A percentile compares a stretch with the other conserved stretches of the same genome.
phyloP scores from a whole-genome alignment of 1,139 yeast species.

The Taiozyma sp. region DNA sequence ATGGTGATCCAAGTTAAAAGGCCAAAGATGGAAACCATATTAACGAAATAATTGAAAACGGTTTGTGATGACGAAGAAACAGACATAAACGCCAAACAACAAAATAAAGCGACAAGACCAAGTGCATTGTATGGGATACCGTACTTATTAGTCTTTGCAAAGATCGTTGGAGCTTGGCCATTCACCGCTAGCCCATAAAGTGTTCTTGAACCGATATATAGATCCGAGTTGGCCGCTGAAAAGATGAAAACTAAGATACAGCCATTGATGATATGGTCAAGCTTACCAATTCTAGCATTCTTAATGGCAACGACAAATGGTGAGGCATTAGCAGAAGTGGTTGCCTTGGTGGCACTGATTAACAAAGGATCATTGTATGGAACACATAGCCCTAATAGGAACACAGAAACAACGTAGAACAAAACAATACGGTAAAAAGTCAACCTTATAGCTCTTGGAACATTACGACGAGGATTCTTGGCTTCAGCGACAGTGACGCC shows the following conservation, averaged over 20 bases:
- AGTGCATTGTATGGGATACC: constrained; percentile 62
- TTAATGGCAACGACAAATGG: constrained; percentile 63
- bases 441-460: constrained; percentile 70
- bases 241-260: constrained; percentile 62
- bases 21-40: constrained; percentile 66
- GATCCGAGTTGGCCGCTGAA: constrained; percentile 67
- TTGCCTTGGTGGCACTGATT: constrained; percentile 31
- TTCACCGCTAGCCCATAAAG: constrained; percentile 56
- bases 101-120: constrained; percentile 36
- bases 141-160: constrained; percentile 51
- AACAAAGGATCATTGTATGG: constrained; percentile 59
- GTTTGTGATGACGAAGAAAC: constrained; percentile 47
- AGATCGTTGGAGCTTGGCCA: constrained; percentile 57
- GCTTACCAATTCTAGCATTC: constrained; percentile 54
- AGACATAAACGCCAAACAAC: constrained; percentile 58
- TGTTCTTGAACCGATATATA: constrained; percentile 65
- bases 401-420: constrained; percentile 60
- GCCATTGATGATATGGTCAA: constrained; percentile 64
- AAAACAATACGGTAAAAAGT: constrained; percentile 71
- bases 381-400: constrained; percentile 69
- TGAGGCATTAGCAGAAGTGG: constrained; percentile 64
- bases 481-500: constrained; percentile 76
- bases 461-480: constrained; percentile 63
- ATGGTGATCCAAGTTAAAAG: constrained; percentile 64
- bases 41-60: constrained; percentile 61